Base-by-base conservation (phyloP, 176 grass and related monocot genomes). In the Juncus inflexus region DNA sequence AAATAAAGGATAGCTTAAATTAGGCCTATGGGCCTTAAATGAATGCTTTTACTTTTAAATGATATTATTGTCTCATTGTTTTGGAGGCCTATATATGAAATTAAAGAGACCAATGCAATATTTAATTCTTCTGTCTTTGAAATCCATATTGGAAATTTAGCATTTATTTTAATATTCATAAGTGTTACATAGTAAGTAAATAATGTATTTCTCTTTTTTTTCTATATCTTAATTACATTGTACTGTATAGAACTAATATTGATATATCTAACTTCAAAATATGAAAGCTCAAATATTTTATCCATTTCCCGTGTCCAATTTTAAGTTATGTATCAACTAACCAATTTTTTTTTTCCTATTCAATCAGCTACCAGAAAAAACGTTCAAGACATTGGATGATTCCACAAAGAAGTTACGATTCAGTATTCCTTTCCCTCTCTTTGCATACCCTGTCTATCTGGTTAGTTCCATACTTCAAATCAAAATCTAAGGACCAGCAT, bases 361-460 rank as follows among this genome's bases (percentile, higher is more conserved):
- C 54, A 55, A 63, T 13, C 82, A 97, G 94, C 72, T 97, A 15
- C 78, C 85, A 7, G 94, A 97, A 69, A 82, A 62, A 58, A 9
- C 75, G 4, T 97, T 86, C 77, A 76, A 58, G 63, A 47, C 64
- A 15, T 61, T 97, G 60, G 74, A 80, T 11, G 5, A 58, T 42
- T 40, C 47, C 50, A 78, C 77, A 7, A 84, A 80, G 72, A 86
- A 68, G 60, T 64, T 97, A 7, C 79, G 85, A 13, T 97, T 84
- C 65, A 79, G 82, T 0, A 5, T 79, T 4, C 94, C 94, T 2
- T 89, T 83, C 3, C 87, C 80, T 2, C 58, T 97, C 51, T 75
- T 91, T 13, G 83, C 88, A 12, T 97, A 83, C 74, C 94, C 94
- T 12, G 8, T 76, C 28, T 97, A 97, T 66, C 78, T 97, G 40